phyloP scores from a whole-genome alignment of 345 rosid genomes.

The Eucalyptus sp. region DNA sequence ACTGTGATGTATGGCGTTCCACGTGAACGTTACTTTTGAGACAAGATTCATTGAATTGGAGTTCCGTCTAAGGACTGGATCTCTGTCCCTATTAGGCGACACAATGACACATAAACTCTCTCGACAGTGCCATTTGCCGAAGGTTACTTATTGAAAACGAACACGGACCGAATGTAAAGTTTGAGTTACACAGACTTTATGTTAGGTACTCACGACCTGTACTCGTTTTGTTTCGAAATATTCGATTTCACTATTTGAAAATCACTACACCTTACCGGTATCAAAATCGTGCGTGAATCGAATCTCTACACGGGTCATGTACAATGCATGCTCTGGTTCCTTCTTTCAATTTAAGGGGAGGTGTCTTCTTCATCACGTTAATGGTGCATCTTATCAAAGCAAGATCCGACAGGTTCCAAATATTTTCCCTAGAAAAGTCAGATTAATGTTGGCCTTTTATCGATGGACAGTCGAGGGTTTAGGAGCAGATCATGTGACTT shows the following conservation, averaged over 20 bases:
- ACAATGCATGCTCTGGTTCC: not conserved
- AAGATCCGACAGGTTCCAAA: not conserved
- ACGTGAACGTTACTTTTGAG: not conserved
- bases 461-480: not conserved
- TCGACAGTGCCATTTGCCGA: not conserved
- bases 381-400: not conserved
- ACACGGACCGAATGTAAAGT: not conserved
- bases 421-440: not conserved
- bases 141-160: not conserved
- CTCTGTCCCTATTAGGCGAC: not conserved
- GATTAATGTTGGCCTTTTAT: not conserved
- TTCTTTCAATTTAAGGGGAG: not conserved
- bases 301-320: not conserved
- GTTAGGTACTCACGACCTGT: not conserved
- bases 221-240: not conserved
- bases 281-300: not conserved
- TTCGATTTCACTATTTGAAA: not conserved
- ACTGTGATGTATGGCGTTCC: not conserved
- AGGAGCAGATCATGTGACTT: not conserved
- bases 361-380: not conserved
- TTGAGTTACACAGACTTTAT: not conserved
- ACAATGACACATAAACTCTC: not conserved
- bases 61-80: not conserved
- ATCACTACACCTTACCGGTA: accelerated
- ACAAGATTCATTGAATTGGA: not conserved